These are phyloP conservation scores for Cryptococcus maquisensis DNA, from an alignment of 1,284 basidiomycete species.

Conservation along the genomic window DNA sequence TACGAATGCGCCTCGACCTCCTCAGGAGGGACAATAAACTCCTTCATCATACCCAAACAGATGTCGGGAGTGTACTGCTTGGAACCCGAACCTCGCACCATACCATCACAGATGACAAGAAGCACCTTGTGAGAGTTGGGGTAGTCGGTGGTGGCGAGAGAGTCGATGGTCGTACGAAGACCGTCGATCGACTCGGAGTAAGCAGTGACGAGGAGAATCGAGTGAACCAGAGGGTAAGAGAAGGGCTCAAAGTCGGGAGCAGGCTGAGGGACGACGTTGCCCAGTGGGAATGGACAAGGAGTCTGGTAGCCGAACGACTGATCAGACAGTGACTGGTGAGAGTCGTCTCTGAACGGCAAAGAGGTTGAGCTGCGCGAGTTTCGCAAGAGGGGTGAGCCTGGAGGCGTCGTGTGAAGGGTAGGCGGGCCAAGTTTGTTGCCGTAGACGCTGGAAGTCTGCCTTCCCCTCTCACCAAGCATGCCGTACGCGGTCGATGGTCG, in stretches of 20 bases:
- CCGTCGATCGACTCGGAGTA: conserved; percentile 98
- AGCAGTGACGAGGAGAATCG: conserved; percentile 94
- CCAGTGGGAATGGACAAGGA: conserved; percentile 77
- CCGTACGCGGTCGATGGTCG: conserved; percentile 74
- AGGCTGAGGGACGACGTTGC: conserved; percentile 89
- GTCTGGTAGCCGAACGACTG: conserved; percentile 14
- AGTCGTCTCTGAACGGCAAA: conserved; percentile 52
- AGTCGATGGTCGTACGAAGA: conserved; percentile 93
- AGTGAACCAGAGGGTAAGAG: conserved; percentile 89
- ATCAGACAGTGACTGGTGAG: conserved; percentile 40
- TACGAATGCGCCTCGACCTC: conserved; percentile 95
- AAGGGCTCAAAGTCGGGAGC: conserved; percentile 88
- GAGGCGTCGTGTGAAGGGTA: conserved; percentile 56
- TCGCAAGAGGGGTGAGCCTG: conserved; percentile 68
- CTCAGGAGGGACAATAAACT: conserved; percentile 73
- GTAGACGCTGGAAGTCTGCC: conserved; percentile 43
- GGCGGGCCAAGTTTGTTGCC: conserved; percentile 38
- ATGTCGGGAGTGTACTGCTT: conserved; percentile 88
- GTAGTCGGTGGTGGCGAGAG: conserved; percentile 95
- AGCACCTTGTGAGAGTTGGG: conserved; percentile 97
- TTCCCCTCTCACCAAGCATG: conserved; percentile 20
- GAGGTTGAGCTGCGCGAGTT: conserved; percentile 80
- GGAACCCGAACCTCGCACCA: conserved; percentile 95
- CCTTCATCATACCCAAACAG: conserved; percentile 95
- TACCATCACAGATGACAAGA: conserved; percentile 93